Base-by-base conservation (phyloP, 306 rosid species). In the Cercis canadensis region DNA sequence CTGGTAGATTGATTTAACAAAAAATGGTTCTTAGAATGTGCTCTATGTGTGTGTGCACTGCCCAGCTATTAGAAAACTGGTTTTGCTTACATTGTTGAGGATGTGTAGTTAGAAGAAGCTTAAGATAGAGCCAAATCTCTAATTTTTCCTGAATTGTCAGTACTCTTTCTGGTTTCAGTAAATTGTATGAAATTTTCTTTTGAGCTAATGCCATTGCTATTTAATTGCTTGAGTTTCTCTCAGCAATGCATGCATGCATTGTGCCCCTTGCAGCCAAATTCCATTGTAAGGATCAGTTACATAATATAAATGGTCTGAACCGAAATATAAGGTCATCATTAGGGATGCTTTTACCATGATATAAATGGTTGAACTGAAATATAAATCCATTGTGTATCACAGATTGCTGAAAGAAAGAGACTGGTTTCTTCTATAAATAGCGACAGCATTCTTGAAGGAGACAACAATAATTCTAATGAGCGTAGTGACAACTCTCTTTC, bases 351-450 rank as follows among this genome's bases (percentile, higher is more conserved):
- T 57, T 47, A 34, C 16, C 13, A n/a, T 11, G 55, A 49, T 15
- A 29, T 72, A 43, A 57, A 51, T 24, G 29, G 29, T 24, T 24
- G 29, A 24, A 24, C 29, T 24, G 3, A 24, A 24, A 24, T 24
- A 24, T 24, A 24, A 24, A 24, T 24, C 3, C 29, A 24, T 21
- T 77, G 45, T 57, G 14, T 75, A 74, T 50, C 66, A 67, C 72
- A 94, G 98, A 94, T 90, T 84, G 86, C 95, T 43, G 97, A 91
- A 75, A 87, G 96, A 83, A 89, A 73, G 84, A 89, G 89, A 60
- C 36, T 87, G 82, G 76, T 82, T 65, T 81, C 92, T 67, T 79
- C 92, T 62, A 84, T 91, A 57, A 76, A 83, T 46, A 63, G 74
- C 62, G 78, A 82, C 16, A 59, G 51, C 78, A 53, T 54, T 74